Base-by-base conservation (phyloP, 2,329 filamentous ascomycete species). In the Fusarium sp. region DNA sequence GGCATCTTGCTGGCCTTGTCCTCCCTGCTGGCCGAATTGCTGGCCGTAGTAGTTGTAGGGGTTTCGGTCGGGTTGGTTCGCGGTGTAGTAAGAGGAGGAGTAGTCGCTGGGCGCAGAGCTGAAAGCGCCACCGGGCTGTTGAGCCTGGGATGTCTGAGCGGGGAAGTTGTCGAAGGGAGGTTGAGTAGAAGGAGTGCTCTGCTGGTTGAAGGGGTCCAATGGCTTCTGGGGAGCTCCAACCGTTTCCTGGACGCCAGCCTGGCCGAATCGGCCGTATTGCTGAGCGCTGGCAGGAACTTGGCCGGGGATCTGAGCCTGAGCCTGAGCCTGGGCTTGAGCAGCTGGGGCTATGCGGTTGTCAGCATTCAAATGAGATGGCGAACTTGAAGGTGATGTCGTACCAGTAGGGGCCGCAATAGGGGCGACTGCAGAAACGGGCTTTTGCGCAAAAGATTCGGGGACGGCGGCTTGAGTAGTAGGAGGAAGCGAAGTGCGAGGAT, bases 141-240 rank as follows among this genome's bases (percentile, higher is more conserved):
- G 84, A 33, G 88, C 84, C 76, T 89, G 88, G 10, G 89, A 83
- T 70, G 88, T 87, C 75, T 90, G 88, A 35, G 82, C 80, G 50
- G 84, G 81, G 79, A 87, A 86, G 79, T 82, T 80, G 79, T 93
- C 91, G 74, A 88, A 89, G 62, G 91, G 91, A 62, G 77, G 81
- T 67, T 85, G 83, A 42, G 82, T 77, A 24, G 80, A 76, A 10
- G 83, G 79, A 18, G 82, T 79, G 68, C 88, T 86, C 77, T 94
- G 93, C 77, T 97, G 93, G 72, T 86, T 88, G 78, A 97, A 98
- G 1, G 93, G 88, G 77, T 98, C 95, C 80, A 94, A 94, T 4
- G 92, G 89, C 84, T 98, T 98, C 80, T 93, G 92, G 21, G 87
- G 83, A 42, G 85, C 81, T 58, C 85, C 80, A 57, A 85, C 81